Base-by-base conservation (phyloP, 129 eudicot species). In the Arctium lappa region DNA sequence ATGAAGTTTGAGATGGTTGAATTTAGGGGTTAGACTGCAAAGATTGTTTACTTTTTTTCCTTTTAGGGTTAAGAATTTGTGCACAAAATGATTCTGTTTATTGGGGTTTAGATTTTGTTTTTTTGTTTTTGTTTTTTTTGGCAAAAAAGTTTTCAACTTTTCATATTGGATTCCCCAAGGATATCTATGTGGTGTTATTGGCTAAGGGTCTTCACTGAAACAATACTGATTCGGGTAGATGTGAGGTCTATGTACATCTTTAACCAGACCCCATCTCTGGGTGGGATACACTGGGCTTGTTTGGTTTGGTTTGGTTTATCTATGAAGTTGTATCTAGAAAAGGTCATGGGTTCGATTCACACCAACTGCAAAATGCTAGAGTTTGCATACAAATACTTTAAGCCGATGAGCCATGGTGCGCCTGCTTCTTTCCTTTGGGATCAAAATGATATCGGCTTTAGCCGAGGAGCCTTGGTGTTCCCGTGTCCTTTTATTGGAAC, bases 1-100 rank as follows among this genome's bases (percentile, higher is more conserved):
- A 72, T 34, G 13, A 18, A 81, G 73, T 56, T 38, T 38, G 72
- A 50, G 44, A 27, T 40, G n/a, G 76, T 68, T 79, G 42, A 63
- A 40, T 39, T 68, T 30, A 30, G 8, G 16, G 81, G 30, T 33
- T 46, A 50, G 31, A 77, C 31, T 33, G 68, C 40, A 82, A 13
- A 36, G 39, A 12, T 39, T 69, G 50, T 82, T 33, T 53, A 22
- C 66, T 65, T 37, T 27, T 68, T 60, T 44, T 76, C 12, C 22
- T 16, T 69, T 83, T 56, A 76, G 81, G 81, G 77, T 36, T 53
- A 69, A 83, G 10, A 76, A 22, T 37, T 46, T 76, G 34, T 31
- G 80, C 66, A 73, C 42, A 42, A 70, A 46, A 16, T 33, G 13
- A 80, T 80, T n/a, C 7, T 38, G 44, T 16, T 48, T 69, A 32